A percentile compares a stretch with the other conserved stretches of the same genome.
Conservation (phyloP, 192 early-diverging fungal species). For the Spizellomyces punctatus region DNA sequence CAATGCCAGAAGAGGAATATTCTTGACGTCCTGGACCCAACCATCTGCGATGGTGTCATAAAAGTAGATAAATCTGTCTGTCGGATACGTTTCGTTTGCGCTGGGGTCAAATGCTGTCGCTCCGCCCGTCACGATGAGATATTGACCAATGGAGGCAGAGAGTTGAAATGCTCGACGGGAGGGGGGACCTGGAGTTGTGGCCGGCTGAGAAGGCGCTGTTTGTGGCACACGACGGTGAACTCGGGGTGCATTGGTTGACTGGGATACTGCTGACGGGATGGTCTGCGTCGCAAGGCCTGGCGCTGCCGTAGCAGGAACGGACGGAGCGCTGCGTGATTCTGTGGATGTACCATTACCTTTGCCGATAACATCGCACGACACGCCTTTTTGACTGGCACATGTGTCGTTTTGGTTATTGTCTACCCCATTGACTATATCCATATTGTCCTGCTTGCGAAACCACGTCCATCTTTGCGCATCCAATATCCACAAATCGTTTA, state of each 20-base stretch:
- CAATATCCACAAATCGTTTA: conserved; percentile 16
- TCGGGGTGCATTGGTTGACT: too few relatives aligned
- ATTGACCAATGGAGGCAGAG: conserved; percentile 2
- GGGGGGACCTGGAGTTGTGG: not conserved
- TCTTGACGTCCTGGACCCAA: conserved; percentile 5
- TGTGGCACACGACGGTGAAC: not conserved
- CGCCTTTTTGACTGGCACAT: not conserved
- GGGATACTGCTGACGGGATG: too few relatives aligned
- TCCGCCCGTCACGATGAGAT: conserved; percentile 13
- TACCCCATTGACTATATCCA: not conserved
- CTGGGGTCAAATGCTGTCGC: conserved; percentile 4
- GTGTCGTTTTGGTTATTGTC: not conserved
- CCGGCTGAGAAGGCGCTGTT: not conserved
- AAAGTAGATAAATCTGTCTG: conserved; percentile 14
- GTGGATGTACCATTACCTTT: not conserved
- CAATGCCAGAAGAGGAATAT: not conserved
- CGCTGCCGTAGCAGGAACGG: not conserved
- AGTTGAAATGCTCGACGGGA: conserved; percentile 14
- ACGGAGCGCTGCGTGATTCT: not conserved
- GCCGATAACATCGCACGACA: not conserved
- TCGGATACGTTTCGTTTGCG: not conserved
- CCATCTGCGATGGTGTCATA: not conserved
- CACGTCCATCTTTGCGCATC: conserved; percentile 16
- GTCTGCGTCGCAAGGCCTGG: not conserved
- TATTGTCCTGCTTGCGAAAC: not conserved